Evolutionary conservation across 768 basidiomycete genomes (phyloP).

Genomic region (Tubosaeta sp.): DNA sequence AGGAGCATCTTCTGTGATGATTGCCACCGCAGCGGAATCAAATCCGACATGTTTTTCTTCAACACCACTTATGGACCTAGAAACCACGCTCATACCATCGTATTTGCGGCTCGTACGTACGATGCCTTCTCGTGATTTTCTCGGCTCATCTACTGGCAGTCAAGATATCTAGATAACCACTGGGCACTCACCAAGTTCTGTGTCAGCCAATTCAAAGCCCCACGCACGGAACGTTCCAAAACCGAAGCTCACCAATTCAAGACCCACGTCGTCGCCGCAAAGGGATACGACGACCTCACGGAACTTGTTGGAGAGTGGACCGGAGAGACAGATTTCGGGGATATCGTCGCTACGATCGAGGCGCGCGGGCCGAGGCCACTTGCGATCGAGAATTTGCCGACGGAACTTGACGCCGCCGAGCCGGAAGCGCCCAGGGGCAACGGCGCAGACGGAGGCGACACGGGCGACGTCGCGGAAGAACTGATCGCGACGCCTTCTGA

Average conservation of each 20-base stretch:
- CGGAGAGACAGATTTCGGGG: constrained; percentile 58
- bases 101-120: constrained; percentile 66
- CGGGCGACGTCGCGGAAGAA: constrained; percentile 22
- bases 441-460: neutral
- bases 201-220: constrained; percentile 73
- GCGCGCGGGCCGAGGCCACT: constrained; percentile 22
- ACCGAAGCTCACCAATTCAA: constrained; percentile 53
- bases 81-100: constrained; percentile 61
- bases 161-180: constrained; percentile 71
- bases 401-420: neutral
- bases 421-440: neutral
- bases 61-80: constrained; percentile 63
- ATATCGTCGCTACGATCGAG: constrained; percentile 48
- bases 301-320: constrained; percentile 50
- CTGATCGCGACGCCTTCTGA: constrained; percentile 43
- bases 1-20: constrained; percentile 92
- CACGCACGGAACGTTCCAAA: constrained; percentile 53
- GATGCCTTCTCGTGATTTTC: neutral
- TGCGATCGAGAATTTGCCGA: constrained; percentile 4
- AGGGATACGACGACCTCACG: constrained; percentile 53
- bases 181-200: constrained; percentile 90
- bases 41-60: constrained; percentile 87
- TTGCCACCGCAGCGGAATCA: constrained; percentile 89
- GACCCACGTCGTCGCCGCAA: constrained; percentile 53
- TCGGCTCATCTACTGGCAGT: constrained; percentile 36